Evolutionary conservation across 192 early-diverging fungal species (phyloP).

Genomic region (Linnemannia zychae): DNA sequence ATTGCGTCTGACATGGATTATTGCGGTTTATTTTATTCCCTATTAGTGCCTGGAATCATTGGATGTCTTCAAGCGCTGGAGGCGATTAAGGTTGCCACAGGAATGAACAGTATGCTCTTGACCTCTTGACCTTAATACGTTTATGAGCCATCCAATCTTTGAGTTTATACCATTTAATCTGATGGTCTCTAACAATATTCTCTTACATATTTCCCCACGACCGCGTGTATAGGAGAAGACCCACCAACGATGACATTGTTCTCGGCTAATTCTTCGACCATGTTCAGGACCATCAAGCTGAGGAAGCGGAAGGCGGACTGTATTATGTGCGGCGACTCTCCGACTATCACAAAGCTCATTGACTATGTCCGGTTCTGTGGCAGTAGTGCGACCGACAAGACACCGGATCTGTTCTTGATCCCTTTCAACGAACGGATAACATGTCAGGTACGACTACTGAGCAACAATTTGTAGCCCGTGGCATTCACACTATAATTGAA

Average conservation of each 20-base stretch:
- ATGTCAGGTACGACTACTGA: constrained; percentile 27
- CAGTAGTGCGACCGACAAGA: constrained; percentile 81
- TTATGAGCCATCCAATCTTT: background rate
- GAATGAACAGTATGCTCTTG: constrained; percentile 60
- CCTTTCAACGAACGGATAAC: constrained; percentile 36
- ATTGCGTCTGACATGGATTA: background rate
- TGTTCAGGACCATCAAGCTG: constrained; percentile 86
- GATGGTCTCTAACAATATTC: too few species aligned
- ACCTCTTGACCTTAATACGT: background rate
- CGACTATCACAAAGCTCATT: constrained; percentile 84
- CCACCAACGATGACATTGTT: constrained; percentile 83
- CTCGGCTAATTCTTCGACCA: constrained; percentile 75
- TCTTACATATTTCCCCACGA: background rate
- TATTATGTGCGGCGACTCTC: constrained; percentile 87
- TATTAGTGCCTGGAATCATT: constrained; percentile 90
- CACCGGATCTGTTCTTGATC: constrained; percentile 40
- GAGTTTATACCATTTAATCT: background rate
- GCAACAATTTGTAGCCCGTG: too few species aligned
- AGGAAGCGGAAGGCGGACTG: constrained; percentile 79
- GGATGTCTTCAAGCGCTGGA: constrained; percentile 94
- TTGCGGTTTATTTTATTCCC: background rate
- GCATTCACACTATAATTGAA: too few species aligned
- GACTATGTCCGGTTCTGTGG: constrained; percentile 97
- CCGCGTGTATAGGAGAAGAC: constrained; percentile 42
- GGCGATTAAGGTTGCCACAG: constrained; percentile 87